A percentile compares a stretch with the other conserved stretches of the same genome.
These are phyloP conservation scores for Limonium bicolor DNA, from an alignment of 148 eudicot genomes.

Conservation along the genomic window DNA sequence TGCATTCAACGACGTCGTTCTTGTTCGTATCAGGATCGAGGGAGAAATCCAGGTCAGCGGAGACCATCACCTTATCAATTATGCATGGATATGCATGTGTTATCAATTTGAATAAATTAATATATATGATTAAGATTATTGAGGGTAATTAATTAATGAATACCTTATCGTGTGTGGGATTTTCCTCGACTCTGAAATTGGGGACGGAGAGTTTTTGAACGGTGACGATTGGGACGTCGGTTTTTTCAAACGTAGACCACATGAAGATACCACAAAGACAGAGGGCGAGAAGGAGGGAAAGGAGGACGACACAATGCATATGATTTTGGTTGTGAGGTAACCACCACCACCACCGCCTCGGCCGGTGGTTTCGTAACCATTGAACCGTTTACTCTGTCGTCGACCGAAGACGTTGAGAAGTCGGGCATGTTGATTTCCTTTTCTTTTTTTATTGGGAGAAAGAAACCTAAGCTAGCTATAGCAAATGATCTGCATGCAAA, in stretches of 20 bases:
- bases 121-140: background rate
- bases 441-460: too few species aligned
- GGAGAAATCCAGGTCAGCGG: slow-evolving; percentile 11
- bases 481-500: too few species aligned
- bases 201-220: slow-evolving; percentile 13
- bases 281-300: too few species aligned
- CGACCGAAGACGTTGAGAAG: too few species aligned
- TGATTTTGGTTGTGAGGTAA: too few species aligned
- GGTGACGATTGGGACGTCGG: slow-evolving; percentile 12
- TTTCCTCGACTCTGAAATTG: slow-evolving; percentile 8
- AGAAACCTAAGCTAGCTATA: too few species aligned
- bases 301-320: too few species aligned
- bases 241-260: slow-evolving; percentile 11
- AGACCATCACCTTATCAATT: slow-evolving; percentile 8
- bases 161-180: slow-evolving; percentile 2
- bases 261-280: slow-evolving; percentile 12
- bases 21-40: slow-evolving; percentile 13
- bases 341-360: too few species aligned
- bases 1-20: slow-evolving; percentile 8
- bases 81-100: background rate
- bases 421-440: too few species aligned
- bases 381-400: too few species aligned
- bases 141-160: background rate
- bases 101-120: background rate
- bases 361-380: too few species aligned